phyloP scores from a whole-genome alignment of 768 basidiomycete species.

The Amanita rubescens region DNA sequence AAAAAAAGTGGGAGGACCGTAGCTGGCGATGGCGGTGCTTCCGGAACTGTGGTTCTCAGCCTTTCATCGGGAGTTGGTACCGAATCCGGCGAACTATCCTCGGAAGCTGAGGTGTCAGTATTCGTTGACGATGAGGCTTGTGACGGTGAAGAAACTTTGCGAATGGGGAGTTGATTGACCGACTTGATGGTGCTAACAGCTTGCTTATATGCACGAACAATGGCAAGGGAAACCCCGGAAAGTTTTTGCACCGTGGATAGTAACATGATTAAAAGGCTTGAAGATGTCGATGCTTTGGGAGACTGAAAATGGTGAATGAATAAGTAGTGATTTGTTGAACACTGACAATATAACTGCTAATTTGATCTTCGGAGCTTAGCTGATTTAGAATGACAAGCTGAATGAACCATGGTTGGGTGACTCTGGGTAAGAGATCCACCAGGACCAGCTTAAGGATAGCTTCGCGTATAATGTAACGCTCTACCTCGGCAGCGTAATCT shows the following conservation, averaged over 20 bases:
- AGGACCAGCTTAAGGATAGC: conserved; percentile 73
- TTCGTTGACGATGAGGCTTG: conserved; percentile 8
- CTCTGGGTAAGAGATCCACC: conserved; percentile 54
- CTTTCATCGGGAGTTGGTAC: not conserved
- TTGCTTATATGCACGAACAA: conserved; percentile 65
- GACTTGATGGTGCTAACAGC: conserved; percentile 55
- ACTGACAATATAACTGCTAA: conserved; percentile 24
- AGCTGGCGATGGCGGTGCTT: not conserved
- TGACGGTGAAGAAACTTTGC: conserved; percentile 12
- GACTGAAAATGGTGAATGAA: conserved; percentile 18
- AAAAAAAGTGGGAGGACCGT: conserved; percentile 30
- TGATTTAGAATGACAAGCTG: conserved; percentile 61
- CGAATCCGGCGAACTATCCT: not conserved
- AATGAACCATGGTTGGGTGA: conserved; percentile 90
- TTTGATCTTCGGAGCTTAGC: conserved; percentile 35
- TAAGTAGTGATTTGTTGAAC: conserved; percentile 1
- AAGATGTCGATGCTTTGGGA: conserved; percentile 27
- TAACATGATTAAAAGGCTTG: conserved; percentile 53
- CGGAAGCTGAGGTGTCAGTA: not conserved
- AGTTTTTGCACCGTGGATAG: conserved; percentile 70
- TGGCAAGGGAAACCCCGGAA: conserved; percentile 59
- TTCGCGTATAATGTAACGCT: conserved; percentile 82
- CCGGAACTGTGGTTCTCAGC: not conserved
- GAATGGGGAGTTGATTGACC: conserved; percentile 43
- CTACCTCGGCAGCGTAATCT: conserved; percentile 71